Evolutionary conservation across 257 asterid genomes (phyloP).

Genomic region (Ilex asprella): DNA sequence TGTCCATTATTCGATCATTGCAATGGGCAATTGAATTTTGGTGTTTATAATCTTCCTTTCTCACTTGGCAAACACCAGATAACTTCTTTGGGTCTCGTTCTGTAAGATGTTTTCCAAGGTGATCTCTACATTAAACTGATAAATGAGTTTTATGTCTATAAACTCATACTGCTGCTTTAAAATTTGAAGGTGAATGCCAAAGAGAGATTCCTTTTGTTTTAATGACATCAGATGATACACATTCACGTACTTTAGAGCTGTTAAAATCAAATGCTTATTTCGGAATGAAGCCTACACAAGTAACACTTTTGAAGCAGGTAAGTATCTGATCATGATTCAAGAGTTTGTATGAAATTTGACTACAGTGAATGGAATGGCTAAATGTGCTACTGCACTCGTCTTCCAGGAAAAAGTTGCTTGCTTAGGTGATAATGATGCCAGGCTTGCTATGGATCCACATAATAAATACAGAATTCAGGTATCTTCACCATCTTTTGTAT

Average conservation of each 20-base stretch:
- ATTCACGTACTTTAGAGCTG: conserved; percentile 63
- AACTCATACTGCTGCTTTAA: not conserved
- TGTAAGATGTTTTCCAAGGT: not conserved
- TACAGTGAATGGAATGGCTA: not conserved
- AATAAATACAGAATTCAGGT: conserved; percentile 89
- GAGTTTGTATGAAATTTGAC: not conserved
- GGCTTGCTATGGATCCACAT: conserved; percentile 78
- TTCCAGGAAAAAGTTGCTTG: conserved; percentile 99
- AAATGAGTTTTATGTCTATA: not conserved
- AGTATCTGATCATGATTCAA: conserved; percentile 13
- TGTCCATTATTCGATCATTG: not conserved
- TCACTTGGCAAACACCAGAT: not conserved
- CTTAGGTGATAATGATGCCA: conserved; percentile 91
- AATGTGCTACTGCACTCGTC: conserved; percentile 11
- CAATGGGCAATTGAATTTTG: not conserved
- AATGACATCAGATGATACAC: conserved; percentile 98
- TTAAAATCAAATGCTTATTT: conserved; percentile 73
- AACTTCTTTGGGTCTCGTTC: not conserved
- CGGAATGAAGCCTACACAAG: conserved; percentile 91
- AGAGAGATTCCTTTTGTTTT: conserved; percentile 80
- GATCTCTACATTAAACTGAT: not conserved
- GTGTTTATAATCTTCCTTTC: too few species aligned
- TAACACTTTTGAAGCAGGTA: conserved; percentile 89
- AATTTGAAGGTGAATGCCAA: conserved; percentile 48
- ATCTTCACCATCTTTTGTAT: conserved; percentile 1